Evolutionary conservation across 2,329 filamentous ascomycete species (phyloP).

Genomic region (Alternaria angustiovoidea): DNA sequence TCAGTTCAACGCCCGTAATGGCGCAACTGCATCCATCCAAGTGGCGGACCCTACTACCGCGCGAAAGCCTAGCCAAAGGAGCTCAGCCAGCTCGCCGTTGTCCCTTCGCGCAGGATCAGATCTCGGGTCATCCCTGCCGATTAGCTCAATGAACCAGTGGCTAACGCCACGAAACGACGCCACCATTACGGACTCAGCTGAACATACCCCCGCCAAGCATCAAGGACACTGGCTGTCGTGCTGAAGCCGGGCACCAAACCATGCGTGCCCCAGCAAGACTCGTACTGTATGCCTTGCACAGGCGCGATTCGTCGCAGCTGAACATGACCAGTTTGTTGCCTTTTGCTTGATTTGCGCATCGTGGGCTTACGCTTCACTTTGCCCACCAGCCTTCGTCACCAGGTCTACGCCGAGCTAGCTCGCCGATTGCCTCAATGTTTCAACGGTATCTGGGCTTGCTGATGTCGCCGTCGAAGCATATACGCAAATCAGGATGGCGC

Average conservation of each 20-base stretch:
- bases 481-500: conserved; percentile 16
- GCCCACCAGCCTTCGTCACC: conserved; percentile 19
- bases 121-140: conserved; percentile 30
- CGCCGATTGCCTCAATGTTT: conserved; percentile 8
- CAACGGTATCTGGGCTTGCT: conserved; percentile 10
- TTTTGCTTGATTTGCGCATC: conserved; percentile 29
- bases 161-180: conserved; percentile 42
- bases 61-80: conserved; percentile 21
- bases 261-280: conserved; percentile 42
- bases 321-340: conserved; percentile 38
- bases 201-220: conserved; percentile 34
- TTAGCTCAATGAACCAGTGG: conserved; percentile 16
- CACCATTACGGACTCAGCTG: conserved; percentile 44
- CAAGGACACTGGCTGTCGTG: conserved; percentile 31
- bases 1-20: conserved; percentile 7
- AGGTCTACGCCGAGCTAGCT: conserved; percentile 14
- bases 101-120: conserved; percentile 23
- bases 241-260: conserved; percentile 33
- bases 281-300: conserved; percentile 42
- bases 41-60: conserved; percentile 9
- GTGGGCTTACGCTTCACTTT: conserved; percentile 33
- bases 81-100: conserved; percentile 30
- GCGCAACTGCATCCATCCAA: conserved; percentile 7
- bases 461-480: conserved; percentile 12
- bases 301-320: conserved; percentile 46